A percentile compares a stretch with the other conserved stretches of the same genome.
Conservation (phyloP, 352 stramenopile species). For the Elongisporangium undulatum region DNA sequence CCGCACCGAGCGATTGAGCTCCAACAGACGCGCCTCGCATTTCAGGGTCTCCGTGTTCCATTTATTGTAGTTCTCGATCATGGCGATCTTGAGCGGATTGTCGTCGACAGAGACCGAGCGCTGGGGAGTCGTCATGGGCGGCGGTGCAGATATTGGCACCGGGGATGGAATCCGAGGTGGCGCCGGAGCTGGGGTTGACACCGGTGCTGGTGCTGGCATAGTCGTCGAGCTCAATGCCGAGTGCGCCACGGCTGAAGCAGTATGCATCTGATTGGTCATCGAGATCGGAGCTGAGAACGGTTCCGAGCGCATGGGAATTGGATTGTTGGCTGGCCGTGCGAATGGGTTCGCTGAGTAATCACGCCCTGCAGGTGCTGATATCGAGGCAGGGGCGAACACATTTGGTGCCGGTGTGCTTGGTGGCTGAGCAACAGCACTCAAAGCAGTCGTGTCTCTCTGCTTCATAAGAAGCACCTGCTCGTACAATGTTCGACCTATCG, state of each 20-base stretch:
- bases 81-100: constrained; percentile 15
- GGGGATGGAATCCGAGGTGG: neutral
- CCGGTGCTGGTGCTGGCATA: neutral
- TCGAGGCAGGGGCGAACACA: neutral
- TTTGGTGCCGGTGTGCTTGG: neutral
- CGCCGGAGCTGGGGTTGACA: neutral
- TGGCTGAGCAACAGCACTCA: neutral
- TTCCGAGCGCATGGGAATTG: neutral
- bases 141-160: neutral
- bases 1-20: constrained; percentile 19
- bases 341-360: neutral
- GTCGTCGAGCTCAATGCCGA: neutral
- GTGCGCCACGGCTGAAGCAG: neutral
- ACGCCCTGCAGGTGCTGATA: neutral
- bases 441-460: neutral
- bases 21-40: constrained; percentile 9
- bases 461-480: constrained; percentile 1
- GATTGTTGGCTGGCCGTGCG: neutral
- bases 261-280: neutral
- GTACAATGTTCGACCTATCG: neutral
- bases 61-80: constrained; percentile 19
- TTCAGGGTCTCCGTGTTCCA: constrained; percentile 12
- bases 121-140: neutral
- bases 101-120: constrained; percentile 1
- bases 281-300: neutral